A percentile compares a stretch with the other conserved stretches of the same genome.
Conservation (phyloP, 2,329 filamentous ascomycete species). For the Trichoderma koningiopsis region DNA sequence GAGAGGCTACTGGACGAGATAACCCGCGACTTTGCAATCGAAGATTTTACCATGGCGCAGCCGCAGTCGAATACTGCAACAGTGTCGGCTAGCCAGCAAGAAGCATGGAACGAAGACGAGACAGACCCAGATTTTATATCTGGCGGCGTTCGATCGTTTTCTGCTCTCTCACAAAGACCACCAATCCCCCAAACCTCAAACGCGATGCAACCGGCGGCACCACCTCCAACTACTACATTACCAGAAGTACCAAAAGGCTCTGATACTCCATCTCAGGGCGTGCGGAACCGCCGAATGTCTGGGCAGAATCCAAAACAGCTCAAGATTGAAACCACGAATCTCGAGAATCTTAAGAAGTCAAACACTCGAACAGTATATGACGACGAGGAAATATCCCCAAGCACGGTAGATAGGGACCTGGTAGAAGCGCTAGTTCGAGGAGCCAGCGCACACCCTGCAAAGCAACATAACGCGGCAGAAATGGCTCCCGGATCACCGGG, state of each 20-base stretch:
- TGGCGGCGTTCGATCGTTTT: conserved; percentile 62
- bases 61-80: not conserved
- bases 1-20: conserved; percentile 84
- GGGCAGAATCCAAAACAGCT: conserved; percentile 79
- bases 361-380: conserved; percentile 24
- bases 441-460: conserved; percentile 21
- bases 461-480: conserved; percentile 35
- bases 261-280: conserved; percentile 49
- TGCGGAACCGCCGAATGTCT: conserved; percentile 77
- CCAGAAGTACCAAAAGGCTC: conserved; percentile 47
- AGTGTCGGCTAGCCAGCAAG: conserved; percentile 6
- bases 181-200: conserved; percentile 30
- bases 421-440: conserved; percentile 1
- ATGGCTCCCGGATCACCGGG: conserved; percentile 37
- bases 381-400: conserved; percentile 20
- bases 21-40: conserved; percentile 78
- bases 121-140: not conserved
- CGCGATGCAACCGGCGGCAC: conserved; percentile 39
- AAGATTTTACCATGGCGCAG: conserved; percentile 70
- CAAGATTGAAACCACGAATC: conserved; percentile 75
- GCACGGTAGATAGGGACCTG: conserved; percentile 21
- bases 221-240: conserved; percentile 53
- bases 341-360: conserved; percentile 36
- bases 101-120: conserved; percentile 14
- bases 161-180: conserved; percentile 68